Percentiles rank a stretch among this genome's conserved stretches.
These are phyloP conservation scores for Talaromyces rugulosus DNA, from an alignment of 2,329 filamentous ascomycete species.

Conservation along the genomic window DNA sequence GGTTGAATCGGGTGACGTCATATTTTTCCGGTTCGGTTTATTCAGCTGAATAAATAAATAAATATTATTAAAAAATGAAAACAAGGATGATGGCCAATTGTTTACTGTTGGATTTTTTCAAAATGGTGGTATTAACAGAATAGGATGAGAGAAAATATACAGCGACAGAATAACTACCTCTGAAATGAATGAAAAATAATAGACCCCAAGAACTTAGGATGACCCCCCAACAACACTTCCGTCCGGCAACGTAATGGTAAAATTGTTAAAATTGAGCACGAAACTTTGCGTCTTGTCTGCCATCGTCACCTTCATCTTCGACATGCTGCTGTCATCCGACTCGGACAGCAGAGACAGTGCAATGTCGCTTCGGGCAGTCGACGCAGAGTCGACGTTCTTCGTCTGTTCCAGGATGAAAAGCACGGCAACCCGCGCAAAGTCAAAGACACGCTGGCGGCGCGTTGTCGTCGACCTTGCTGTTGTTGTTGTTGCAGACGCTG, in stretches of 20 bases:
- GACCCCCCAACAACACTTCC: conserved; percentile 24
- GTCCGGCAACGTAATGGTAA: conserved; percentile 29
- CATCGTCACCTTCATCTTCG: conserved; percentile 19
- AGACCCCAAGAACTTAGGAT: not conserved
- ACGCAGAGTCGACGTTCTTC: conserved; percentile 24
- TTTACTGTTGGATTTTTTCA: not conserved
- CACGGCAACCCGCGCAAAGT: conserved; percentile 34
- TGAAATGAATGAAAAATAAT: not conserved
- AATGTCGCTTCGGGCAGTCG: conserved; percentile 27
- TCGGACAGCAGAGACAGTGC: conserved; percentile 26
- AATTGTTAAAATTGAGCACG: conserved; percentile 31
- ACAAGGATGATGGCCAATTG: too few species aligned
- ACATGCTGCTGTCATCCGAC: conserved; percentile 17
- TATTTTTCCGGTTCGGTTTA: not conserved
- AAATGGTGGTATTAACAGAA: not conserved
- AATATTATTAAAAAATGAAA: not conserved
- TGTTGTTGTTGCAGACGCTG: conserved; percentile 13
- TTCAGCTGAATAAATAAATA: not conserved
- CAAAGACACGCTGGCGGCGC: conserved; percentile 22
- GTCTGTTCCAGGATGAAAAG: conserved; percentile 41
- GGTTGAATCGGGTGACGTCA: not conserved
- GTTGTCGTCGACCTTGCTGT: conserved; percentile 5
- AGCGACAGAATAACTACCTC: not conserved
- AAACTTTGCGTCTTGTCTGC: conserved; percentile 24
- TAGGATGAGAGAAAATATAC: not conserved